These are phyloP conservation scores for Rhodotorula mucilaginosa DNA, from an alignment of 1,284 basidiomycete species.

Conservation along the genomic window DNA sequence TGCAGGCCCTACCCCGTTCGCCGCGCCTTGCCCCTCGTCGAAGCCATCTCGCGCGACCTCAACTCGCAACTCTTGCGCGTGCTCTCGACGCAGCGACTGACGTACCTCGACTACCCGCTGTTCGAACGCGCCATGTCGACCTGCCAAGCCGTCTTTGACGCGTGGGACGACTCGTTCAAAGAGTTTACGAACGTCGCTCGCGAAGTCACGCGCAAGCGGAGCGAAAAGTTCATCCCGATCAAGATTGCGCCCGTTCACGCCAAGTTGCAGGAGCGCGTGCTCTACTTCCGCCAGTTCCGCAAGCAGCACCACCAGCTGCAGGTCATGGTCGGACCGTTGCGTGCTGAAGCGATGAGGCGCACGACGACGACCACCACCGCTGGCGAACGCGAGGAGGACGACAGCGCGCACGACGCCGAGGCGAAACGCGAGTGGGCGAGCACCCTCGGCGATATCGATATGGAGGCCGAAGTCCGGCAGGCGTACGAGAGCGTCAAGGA, in stretches of 20 bases:
- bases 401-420: constrained; percentile 50
- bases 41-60: constrained; percentile 96
- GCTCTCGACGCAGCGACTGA: constrained; percentile 75
- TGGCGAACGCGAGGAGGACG: background rate
- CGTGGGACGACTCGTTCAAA: constrained; percentile 96
- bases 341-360: constrained; percentile 63
- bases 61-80: constrained; percentile 91
- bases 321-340: constrained; percentile 90
- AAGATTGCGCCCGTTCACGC: constrained; percentile 88
- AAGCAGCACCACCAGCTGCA: constrained; percentile 97
- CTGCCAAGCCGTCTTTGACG: constrained; percentile 78
- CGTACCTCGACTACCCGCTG: constrained; percentile 89
- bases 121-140: constrained; percentile 81
- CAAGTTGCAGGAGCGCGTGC: constrained; percentile 81
- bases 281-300: constrained; percentile 86
- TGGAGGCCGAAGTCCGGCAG: constrained; percentile 75
- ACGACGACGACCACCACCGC: constrained; percentile 53
- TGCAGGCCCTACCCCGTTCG: constrained; percentile 82
- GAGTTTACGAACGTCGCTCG: constrained; percentile 97
- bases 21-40: constrained; percentile 89
- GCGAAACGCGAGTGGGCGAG: constrained; percentile 42
- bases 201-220: constrained; percentile 86
- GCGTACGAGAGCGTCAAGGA: constrained; percentile 88
- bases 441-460: constrained; percentile 67
- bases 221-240: constrained; percentile 95